phyloP scores from a whole-genome alignment of 1,139 yeast genomes.

The Pichia sp. region DNA sequence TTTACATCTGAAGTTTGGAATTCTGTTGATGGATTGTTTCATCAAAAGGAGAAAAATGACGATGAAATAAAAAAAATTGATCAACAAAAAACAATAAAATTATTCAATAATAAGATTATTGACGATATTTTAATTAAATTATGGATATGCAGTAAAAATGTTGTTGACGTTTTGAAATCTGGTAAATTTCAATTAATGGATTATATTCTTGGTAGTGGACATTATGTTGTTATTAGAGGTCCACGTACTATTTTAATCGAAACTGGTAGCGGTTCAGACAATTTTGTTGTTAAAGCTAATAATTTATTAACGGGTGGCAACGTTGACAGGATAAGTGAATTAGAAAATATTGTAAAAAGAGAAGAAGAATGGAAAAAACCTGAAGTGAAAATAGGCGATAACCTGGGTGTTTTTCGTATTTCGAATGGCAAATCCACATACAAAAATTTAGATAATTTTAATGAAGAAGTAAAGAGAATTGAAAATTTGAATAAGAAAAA shows the following conservation, averaged over 20 bases:
- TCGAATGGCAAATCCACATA: slow-evolving; percentile 38
- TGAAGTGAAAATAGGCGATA: slow-evolving; percentile 30
- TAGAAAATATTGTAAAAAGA: slow-evolving; percentile 24
- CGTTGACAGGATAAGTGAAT: background rate
- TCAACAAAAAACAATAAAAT: background rate
- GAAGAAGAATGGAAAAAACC: slow-evolving; percentile 26
- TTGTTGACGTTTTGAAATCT: background rate
- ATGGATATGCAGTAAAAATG: background rate
- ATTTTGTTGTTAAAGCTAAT: slow-evolving; percentile 11
- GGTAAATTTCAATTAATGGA: slow-evolving; percentile 2
- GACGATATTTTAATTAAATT: background rate
- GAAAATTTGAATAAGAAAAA: slow-evolving; percentile 18
- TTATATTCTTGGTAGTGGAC: slow-evolving; percentile 29
- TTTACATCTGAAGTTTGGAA: slow-evolving; percentile 11
- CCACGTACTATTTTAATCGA: slow-evolving; percentile 52
- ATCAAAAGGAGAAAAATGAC: background rate
- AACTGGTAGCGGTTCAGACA: slow-evolving; percentile 27
- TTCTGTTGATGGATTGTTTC: slow-evolving; percentile 11
- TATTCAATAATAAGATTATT: slow-evolving; percentile 5
- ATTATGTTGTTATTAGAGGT: slow-evolving; percentile 46
- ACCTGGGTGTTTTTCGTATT: slow-evolving; percentile 41
- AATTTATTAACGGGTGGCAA: background rate
- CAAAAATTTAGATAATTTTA: slow-evolving; percentile 40
- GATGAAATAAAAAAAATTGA: background rate
- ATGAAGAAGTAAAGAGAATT: slow-evolving; percentile 34